phyloP scores from a whole-genome alignment of 2,329 filamentous ascomycete species.

The Chaetomium sp. region DNA sequence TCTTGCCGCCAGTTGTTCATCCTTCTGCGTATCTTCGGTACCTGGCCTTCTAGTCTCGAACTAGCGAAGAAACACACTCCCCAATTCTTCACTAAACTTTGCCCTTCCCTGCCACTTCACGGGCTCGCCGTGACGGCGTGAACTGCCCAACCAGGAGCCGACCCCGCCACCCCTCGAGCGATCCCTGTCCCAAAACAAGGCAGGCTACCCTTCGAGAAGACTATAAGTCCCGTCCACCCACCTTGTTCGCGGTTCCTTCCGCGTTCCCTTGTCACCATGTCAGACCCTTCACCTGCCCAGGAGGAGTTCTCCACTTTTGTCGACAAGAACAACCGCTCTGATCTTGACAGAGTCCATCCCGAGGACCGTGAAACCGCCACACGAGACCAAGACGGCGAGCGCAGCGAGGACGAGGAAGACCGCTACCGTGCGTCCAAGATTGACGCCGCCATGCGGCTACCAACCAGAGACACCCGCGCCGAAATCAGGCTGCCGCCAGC shows the following conservation, averaged over 20 bases:
- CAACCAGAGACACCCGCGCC: conserved; percentile 42
- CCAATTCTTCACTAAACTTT: too few relatives aligned
- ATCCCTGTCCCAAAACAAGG: conserved; percentile 15
- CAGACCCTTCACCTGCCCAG: conserved; percentile 52
- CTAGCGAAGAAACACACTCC: too few relatives aligned
- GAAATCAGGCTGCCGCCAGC: conserved; percentile 55
- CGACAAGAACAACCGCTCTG: conserved; percentile 44
- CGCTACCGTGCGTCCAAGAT: conserved; percentile 47
- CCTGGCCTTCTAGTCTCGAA: too few relatives aligned
- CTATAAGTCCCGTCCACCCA: conserved; percentile 31
- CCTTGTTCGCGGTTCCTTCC: conserved; percentile 6
- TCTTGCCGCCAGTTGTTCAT: too few relatives aligned
- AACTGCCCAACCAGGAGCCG: conserved; percentile 4
- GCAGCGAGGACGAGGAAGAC: conserved; percentile 51
- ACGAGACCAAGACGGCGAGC: conserved; percentile 36
- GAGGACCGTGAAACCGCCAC: conserved; percentile 49
- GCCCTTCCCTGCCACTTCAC: background rate
- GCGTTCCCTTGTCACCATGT: conserved; percentile 38
- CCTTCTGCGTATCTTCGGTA: too few relatives aligned
- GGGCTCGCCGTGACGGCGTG: conserved; percentile 15
- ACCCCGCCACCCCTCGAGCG: conserved; percentile 9
- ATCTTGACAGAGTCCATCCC: conserved; percentile 44
- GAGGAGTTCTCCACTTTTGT: conserved; percentile 62
- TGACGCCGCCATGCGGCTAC: conserved; percentile 60
- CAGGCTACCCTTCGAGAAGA: conserved; percentile 6